Evolutionary conservation across 306 rosid genomes (phyloP).

Genomic region (Trifolium subterraneum): DNA sequence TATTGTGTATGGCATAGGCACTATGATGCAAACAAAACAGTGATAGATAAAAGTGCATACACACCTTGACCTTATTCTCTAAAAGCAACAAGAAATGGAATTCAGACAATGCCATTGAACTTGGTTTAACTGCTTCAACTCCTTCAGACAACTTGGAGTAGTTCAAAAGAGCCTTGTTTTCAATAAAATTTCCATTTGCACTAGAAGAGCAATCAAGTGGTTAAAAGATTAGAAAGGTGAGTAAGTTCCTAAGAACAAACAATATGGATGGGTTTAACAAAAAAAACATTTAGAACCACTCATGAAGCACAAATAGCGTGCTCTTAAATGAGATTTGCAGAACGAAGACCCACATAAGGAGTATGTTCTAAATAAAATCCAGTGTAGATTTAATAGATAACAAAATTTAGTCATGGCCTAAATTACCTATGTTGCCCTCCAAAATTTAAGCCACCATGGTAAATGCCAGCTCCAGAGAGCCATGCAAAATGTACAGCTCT

Average conservation of each 20-base stretch:
- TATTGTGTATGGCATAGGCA: conserved; percentile 25
- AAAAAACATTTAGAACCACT: conserved; percentile 34
- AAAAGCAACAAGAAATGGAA: conserved; percentile 94
- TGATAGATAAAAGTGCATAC: conserved; percentile 36
- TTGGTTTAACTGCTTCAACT: conserved; percentile 77
- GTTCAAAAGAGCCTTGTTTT: conserved; percentile 87
- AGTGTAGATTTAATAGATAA: conserved; percentile 22
- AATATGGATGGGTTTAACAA: conserved; percentile 30
- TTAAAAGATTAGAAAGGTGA: conserved; percentile 22
- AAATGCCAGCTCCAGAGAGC: conserved; percentile 99
- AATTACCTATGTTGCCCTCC: conserved; percentile 83
- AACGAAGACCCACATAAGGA: conserved; percentile 28
- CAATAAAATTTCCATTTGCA: conserved; percentile 95
- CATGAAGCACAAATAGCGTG: conserved; percentile 44
- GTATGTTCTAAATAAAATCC: conserved; percentile 24
- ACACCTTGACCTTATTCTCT: conserved; percentile 90
- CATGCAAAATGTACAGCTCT: conserved; percentile 98
- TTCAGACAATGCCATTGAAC: conserved; percentile 92
- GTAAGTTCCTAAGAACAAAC: conserved; percentile 16
- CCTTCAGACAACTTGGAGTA: conserved; percentile 81
- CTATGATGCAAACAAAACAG: conserved; percentile 28
- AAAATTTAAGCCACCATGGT: conserved; percentile 91
- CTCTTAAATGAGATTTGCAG: conserved; percentile 38
- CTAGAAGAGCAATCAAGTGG: conserved; percentile 59
- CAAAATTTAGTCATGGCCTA: conserved; percentile 39